Percentiles rank a stretch among this genome's conserved stretches.
Conservation (phyloP, 495 filamentous ascomycete genomes). For the Lindgomyces ingoldianus region DNA sequence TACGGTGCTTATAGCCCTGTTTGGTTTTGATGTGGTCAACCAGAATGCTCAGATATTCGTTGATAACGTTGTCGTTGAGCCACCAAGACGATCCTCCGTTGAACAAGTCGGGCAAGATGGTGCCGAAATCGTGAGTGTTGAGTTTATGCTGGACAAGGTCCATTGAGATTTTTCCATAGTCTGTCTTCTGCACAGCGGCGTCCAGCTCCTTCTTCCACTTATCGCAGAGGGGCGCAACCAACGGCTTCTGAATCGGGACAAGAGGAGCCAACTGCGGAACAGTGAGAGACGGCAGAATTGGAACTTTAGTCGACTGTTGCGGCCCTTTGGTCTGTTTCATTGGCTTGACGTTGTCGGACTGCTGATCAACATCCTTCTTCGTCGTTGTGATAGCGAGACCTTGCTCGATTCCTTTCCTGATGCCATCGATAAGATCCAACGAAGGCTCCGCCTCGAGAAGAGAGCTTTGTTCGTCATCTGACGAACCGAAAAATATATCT, state of each 20-base stretch:
- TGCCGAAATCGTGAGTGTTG: constrained; percentile 60
- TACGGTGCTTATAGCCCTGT: constrained; percentile 35
- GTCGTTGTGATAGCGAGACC: background rate
- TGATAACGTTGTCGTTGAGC: constrained; percentile 85
- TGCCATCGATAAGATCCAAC: background rate
- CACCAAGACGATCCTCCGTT: constrained; percentile 50
- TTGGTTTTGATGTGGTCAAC: constrained; percentile 60
- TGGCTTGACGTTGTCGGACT: background rate
- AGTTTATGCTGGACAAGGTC: constrained; percentile 44
- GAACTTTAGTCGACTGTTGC: background rate
- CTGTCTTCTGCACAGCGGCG: background rate
- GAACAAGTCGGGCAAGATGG: constrained; percentile 50
- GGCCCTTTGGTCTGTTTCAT: background rate
- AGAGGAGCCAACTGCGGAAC: background rate
- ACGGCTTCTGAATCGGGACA: background rate
- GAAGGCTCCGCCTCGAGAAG: background rate
- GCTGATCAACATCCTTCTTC: background rate
- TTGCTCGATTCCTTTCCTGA: too few species aligned
- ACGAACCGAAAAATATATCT: background rate
- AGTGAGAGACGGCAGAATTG: background rate
- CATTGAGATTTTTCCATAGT: background rate
- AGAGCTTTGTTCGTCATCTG: background rate
- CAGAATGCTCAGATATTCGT: constrained; percentile 62
- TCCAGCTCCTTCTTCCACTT: background rate
- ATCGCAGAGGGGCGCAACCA: background rate